Base-by-base conservation (phyloP, 2,329 filamentous ascomycete genomes). In the Xylaria multiplex region DNA sequence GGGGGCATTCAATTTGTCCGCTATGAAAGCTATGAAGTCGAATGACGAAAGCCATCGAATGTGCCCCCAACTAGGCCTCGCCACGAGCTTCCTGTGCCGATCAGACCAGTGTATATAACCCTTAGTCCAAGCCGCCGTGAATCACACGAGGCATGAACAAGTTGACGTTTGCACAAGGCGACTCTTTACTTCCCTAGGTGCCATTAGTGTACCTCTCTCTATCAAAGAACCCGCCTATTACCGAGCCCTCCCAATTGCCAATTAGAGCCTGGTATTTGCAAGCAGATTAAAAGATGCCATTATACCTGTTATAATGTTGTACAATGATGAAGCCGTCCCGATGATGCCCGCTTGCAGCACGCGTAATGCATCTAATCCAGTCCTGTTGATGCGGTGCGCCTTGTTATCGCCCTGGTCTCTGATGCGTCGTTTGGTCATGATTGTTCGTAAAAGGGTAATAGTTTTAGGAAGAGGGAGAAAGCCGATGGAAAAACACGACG, bases 311-410 rank as follows among this genome's bases (percentile, higher is more conserved):
- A 68, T 71, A 66, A 55, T 73, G 71, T 72, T 67, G 72, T 60
- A 69, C 62, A 73, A 54, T 64, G 72, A 73, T 71, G 59, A 70
- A 65, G 64, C 66, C 40, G 45, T 59, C 61, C 59, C 63, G 22
- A 64, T 61, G 67, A 68, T 62, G 66, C 68, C 68, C 69, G 65
- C 74, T 72, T 71, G 71, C 70, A 70, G 70, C 69, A 69, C 71
- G 69, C 73, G 57, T 69, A 59, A 69, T 71, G 71, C 72, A 73
- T 73, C 72, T 73, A 71, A 66, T 65, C 73, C 63, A 69, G 69
- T 71, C 68, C 70, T 69, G 69, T 70, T 69, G 70, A 74, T 75
- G 74, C 70, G 70, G 49, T 65, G 65, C 56, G 58, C 73, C 72
- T 71, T 69, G 70, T 70, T 66, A 66, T 73, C 69, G 70, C 70